phyloP scores from a whole-genome alignment of 176 grass and related monocot species.

The Oryza punctata region DNA sequence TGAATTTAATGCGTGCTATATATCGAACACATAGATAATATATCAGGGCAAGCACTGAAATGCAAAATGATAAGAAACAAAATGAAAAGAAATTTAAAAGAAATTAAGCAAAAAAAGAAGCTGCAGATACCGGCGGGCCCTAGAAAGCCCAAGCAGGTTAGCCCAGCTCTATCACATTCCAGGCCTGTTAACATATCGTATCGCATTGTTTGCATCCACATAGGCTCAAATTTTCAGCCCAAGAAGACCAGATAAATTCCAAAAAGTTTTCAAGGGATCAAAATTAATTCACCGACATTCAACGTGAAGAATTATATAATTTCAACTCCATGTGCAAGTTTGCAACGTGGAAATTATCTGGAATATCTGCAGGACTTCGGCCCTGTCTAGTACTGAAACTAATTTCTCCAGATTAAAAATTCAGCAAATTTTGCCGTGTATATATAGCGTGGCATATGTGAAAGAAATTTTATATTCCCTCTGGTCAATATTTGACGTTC shows the following conservation, averaged over 20 bases:
- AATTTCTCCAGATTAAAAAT: too few relatives aligned
- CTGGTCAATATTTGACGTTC: too few relatives aligned
- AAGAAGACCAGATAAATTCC: not conserved
- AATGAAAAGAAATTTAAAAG: not conserved
- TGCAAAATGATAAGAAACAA: not conserved
- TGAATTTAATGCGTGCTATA: not conserved
- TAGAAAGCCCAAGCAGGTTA: not conserved
- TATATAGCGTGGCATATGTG: too few relatives aligned
- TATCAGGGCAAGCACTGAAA: not conserved
- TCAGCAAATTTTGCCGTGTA: too few relatives aligned
- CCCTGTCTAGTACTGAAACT: too few relatives aligned
- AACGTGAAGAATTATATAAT: not conserved
- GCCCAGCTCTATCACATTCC: not conserved
- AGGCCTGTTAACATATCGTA: not conserved
- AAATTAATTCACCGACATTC: not conserved
- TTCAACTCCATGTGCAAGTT: not conserved
- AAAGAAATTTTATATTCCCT: too few relatives aligned
- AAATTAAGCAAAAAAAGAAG: not conserved
- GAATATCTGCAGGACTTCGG: not conserved
- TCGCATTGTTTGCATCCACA: too few relatives aligned
- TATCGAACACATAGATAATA: not conserved
- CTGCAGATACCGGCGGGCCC: not conserved
- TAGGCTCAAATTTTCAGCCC: not conserved
- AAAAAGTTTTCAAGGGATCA: not conserved
- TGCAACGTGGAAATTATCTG: not conserved